Conservation (phyloP, 129 eudicot genomes). For the Flaveria bidentis region DNA sequence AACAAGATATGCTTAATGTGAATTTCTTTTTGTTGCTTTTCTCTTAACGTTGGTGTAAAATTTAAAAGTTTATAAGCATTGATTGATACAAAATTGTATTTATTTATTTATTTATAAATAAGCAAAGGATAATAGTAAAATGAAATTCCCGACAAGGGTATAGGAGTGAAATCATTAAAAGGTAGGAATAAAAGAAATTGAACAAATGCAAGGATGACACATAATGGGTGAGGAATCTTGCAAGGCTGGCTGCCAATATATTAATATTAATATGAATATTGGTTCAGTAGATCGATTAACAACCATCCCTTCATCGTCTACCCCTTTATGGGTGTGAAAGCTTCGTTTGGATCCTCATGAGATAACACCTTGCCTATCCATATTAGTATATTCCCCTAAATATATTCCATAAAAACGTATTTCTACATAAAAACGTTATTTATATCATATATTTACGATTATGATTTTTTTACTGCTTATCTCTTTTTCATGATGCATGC, state of each 20-base stretch:
- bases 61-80: no score
- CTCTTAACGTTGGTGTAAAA: no score
- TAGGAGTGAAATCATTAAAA: constrained; percentile 30
- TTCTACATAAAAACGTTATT: background rate
- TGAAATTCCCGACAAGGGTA: constrained; percentile 46
- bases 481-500: no score
- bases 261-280: background rate
- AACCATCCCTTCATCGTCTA: constrained; percentile 18
- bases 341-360: constrained; percentile 22
- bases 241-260: constrained; percentile 44
- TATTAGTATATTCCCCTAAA: constrained; percentile 28
- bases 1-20: no score
- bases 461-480: no score
- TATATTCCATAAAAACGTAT: constrained; percentile 15
- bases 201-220: constrained; percentile 34
- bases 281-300: constrained; percentile 11
- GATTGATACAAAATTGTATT: no score
- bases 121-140: constrained; percentile 27
- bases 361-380: constrained; percentile 28
- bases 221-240: constrained; percentile 23
- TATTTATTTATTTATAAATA: background rate
- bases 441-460: no score
- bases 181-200: constrained; percentile 24
- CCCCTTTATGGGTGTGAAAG: constrained; percentile 16
- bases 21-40: no score